Conservation (phyloP, 805 yeast species). For the Wickerhamomyces pijperi region DNA sequence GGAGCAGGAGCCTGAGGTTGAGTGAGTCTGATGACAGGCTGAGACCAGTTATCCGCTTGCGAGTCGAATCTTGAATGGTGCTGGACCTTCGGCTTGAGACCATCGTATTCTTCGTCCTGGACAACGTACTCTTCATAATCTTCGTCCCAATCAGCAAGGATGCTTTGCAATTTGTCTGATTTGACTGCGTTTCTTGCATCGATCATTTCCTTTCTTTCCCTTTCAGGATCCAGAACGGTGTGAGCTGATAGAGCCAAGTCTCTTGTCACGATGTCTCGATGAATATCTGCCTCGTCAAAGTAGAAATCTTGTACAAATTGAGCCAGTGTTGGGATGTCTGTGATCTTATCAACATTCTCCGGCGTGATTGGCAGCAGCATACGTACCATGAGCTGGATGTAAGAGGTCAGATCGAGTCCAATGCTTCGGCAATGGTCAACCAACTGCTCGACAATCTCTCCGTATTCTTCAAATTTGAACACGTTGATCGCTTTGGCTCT, state of each 20-base stretch:
- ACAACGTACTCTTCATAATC: conserved; percentile 7
- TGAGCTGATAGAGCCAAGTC: conserved; percentile 9
- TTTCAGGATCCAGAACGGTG: conserved; percentile 3
- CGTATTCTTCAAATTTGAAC: conserved; percentile 23
- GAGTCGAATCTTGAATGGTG: conserved; percentile 1
- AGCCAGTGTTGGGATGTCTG: background rate
- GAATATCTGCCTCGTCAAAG: conserved; percentile 6
- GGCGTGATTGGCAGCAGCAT: conserved; percentile 1
- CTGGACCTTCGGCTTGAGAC: conserved; percentile 1
- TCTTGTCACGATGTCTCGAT: conserved; percentile 4
- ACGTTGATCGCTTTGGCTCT: conserved; percentile 17
- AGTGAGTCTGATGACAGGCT: conserved; percentile 10
- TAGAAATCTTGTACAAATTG: background rate
- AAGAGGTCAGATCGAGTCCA: conserved; percentile 8
- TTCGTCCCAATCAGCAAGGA: conserved; percentile 13
- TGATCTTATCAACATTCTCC: conserved; percentile 2
- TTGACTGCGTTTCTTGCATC: background rate
- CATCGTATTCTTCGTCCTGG: background rate
- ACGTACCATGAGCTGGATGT: too few relatives aligned
- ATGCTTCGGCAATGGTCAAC: conserved; percentile 18
- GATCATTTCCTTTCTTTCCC: conserved; percentile 4
- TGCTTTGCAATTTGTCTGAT: conserved; percentile 1
- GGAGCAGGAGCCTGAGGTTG: conserved; percentile 9
- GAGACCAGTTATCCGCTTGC: background rate
- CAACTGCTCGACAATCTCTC: conserved; percentile 28